Evolutionary conservation across 2,329 filamentous ascomycete genomes (phyloP).

Genomic region (Sporothrix humicola): DNA sequence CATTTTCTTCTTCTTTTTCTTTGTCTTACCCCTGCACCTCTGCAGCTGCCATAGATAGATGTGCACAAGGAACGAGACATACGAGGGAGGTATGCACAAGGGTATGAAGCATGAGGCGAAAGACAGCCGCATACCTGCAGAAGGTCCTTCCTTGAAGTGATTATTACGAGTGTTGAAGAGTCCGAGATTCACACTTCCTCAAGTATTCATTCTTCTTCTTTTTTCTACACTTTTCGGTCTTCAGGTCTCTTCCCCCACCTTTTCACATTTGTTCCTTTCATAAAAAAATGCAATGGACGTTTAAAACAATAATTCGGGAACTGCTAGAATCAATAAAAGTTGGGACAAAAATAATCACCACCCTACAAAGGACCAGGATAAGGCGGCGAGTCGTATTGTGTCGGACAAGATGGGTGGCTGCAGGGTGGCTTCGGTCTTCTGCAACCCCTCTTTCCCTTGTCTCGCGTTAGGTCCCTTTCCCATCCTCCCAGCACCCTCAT

Average conservation of each 20-base stretch:
- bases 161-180: neutral
- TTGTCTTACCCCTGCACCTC: neutral
- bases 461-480: too few species aligned
- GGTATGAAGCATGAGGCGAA: neutral
- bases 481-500: too few species aligned
- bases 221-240: neutral
- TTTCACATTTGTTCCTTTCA: too few species aligned
- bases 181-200: neutral
- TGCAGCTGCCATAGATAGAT: neutral
- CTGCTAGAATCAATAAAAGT: neutral
- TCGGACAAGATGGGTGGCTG: constrained; percentile 31
- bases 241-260: too few species aligned
- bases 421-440: constrained; percentile 24
- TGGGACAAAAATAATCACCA: neutral
- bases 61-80: neutral
- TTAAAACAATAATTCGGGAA: too few species aligned
- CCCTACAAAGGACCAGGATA: neutral
- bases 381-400: neutral
- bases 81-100: neutral
- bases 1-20: too few species aligned
- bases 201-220: neutral
- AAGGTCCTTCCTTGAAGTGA: neutral
- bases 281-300: too few species aligned
- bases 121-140: neutral
- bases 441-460: constrained; percentile 6